These are phyloP conservation scores for Cyphellophora europaea DNA, from an alignment of 2,329 filamentous ascomycete species.

Conservation along the genomic window DNA sequence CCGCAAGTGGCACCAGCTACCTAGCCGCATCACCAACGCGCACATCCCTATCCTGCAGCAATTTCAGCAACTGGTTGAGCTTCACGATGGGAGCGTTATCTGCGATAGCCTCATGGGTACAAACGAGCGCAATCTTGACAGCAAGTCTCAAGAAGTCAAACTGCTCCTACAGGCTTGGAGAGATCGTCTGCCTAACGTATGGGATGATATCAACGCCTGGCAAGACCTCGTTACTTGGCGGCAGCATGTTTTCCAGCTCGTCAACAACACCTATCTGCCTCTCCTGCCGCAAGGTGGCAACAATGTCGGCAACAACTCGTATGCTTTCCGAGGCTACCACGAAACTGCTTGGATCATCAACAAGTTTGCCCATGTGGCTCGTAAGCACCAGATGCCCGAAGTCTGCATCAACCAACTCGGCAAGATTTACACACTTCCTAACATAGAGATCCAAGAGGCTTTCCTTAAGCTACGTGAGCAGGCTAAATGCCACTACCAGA, in stretches of 20 bases:
- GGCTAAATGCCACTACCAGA: slow-evolving; percentile 97
- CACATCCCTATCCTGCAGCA: slow-evolving; percentile 93
- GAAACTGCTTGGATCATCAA: slow-evolving; percentile 99
- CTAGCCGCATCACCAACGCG: slow-evolving; percentile 82
- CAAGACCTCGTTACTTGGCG: slow-evolving; percentile 99
- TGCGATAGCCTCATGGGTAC: slow-evolving; percentile 83
- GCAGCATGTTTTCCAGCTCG: slow-evolving; percentile 96
- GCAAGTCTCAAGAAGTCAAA: slow-evolving; percentile 93
- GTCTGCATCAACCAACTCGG: slow-evolving; percentile 96
- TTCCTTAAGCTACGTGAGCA: slow-evolving; percentile 98
- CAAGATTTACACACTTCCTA: slow-evolving; percentile 95
- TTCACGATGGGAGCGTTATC: slow-evolving; percentile 96
- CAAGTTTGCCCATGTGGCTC: slow-evolving; percentile 90
- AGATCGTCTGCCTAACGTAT: slow-evolving; percentile 89
- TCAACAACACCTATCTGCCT: slow-evolving; percentile 86
- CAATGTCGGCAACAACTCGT: slow-evolving; percentile 81
- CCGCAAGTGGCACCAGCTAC: slow-evolving; percentile 98
- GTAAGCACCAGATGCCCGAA: slow-evolving; percentile 92
- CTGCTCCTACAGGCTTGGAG: slow-evolving; percentile 89
- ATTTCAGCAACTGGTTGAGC: slow-evolving; percentile 94
- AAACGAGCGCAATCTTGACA: slow-evolving; percentile 74
- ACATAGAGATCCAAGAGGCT: slow-evolving; percentile 98
- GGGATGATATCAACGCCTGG: slow-evolving; percentile 99
- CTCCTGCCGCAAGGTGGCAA: slow-evolving; percentile 65
- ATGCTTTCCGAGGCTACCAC: slow-evolving; percentile 93